Base-by-base conservation (phyloP, 371 early-diverging fungal species). In the Mucor mucedo region DNA sequence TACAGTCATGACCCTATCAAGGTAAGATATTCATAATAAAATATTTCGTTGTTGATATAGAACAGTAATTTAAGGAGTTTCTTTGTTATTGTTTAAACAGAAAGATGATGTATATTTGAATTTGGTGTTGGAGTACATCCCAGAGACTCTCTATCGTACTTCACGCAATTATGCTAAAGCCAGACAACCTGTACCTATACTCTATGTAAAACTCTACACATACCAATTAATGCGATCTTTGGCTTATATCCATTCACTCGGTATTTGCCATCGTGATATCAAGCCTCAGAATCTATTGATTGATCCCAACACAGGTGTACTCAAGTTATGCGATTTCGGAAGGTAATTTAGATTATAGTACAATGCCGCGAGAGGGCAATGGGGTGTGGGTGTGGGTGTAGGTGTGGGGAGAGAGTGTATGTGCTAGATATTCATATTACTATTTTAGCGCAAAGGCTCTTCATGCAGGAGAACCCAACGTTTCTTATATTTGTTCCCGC, bases 311-410 rank as follows among this genome's bases (percentile, higher is more conserved):
- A 89, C 88, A 8, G 97, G 97, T 32, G 84, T 96, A 35, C 82
- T 99, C 60, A 99, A 99, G 80, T 82, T 99, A 45, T 98, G 99
- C 79, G 99, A 99, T 82, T 98, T 99, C 87, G 99, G 99, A 65
- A 92, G 88, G 88, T 88, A 71, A 65, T 55, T 38, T 6, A 39
- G 6, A 39, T 39, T 8, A 39, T 8, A 39, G 6, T 39, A 11
- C 8, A 11, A 11, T 6, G 40, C n/a, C n/a, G 44, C 40, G 7
- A 50, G 16, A 52, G 3, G 8, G 47, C 55, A 41, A 32, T 28
- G 7, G 54, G 10, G 13, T 11, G n/a, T n/a, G n/a, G n/a, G n/a
- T 45, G 47, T 44, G 63, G 33, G 6, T 41, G 16, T 35, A 1
- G 35, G 55, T 13, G 27, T 0, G 9, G 13, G 28, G 16, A n/a